Conservation (phyloP, 1,284 basidiomycete genomes). For the Naganishia liquefaciens region DNA sequence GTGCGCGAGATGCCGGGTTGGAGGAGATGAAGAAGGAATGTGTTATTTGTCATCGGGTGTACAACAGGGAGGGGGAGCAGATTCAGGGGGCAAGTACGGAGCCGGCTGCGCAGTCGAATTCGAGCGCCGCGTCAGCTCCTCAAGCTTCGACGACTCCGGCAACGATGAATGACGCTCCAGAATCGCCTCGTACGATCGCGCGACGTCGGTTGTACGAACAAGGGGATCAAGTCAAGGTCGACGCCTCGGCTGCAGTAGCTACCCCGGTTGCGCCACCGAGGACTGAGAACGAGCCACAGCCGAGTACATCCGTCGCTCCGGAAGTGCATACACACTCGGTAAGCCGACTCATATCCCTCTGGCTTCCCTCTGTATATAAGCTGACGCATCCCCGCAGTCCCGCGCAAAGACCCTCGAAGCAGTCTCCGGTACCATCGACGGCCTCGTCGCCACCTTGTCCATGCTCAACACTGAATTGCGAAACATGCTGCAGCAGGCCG, state of each 20-base stretch:
- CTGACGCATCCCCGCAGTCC: background rate
- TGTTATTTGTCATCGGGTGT: constrained; percentile 32
- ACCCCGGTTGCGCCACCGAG: background rate
- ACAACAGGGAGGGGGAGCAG: constrained; percentile 26
- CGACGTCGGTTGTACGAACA: constrained; percentile 15
- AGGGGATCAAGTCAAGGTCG: background rate
- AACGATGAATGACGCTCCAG: background rate
- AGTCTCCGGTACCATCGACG: constrained; percentile 8
- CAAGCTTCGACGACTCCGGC: background rate
- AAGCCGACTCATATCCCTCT: too few relatives aligned
- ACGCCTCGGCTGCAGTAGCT: background rate
- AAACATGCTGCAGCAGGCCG: constrained; percentile 18
- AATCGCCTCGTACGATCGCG: constrained; percentile 14
- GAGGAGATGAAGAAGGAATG: constrained; percentile 31
- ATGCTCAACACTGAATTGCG: constrained; percentile 17
- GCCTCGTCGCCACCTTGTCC: constrained; percentile 6
- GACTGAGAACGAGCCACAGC: too few relatives aligned
- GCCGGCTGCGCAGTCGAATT: background rate
- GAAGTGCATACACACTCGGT: too few relatives aligned
- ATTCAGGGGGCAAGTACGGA: constrained; percentile 10
- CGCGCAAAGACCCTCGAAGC: constrained; percentile 1
- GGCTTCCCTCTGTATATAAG: too few relatives aligned
- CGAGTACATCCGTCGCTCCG: too few relatives aligned
- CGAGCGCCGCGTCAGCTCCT: background rate
- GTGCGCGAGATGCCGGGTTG: constrained; percentile 17